These are phyloP conservation scores for Nemania serpens DNA, from an alignment of 2,329 filamentous ascomycete genomes.

Conservation along the genomic window DNA sequence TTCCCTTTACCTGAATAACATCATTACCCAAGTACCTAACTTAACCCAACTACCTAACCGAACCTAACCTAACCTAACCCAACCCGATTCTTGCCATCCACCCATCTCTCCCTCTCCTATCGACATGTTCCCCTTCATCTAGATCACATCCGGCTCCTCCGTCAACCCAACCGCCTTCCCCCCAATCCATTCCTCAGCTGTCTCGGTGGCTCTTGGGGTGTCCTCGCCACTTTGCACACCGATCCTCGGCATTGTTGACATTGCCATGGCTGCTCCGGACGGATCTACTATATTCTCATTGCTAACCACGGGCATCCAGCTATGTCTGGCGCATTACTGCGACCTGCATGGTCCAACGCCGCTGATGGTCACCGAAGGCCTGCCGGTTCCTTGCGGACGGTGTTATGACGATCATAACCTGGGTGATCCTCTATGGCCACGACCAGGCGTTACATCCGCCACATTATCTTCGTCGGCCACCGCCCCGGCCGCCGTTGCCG, in stretches of 20 bases:
- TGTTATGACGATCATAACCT: slow-evolving; percentile 56
- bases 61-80: not conserved
- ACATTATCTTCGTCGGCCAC: slow-evolving; percentile 38
- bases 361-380: slow-evolving; percentile 70
- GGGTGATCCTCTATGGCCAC: slow-evolving; percentile 45
- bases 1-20: not conserved
- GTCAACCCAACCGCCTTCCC: not conserved
- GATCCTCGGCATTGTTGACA: not conserved
- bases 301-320: slow-evolving; percentile 56
- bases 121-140: slow-evolving; percentile 22
- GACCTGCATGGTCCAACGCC: slow-evolving; percentile 72
- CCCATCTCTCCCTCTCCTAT: not conserved
- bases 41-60: not conserved
- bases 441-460: slow-evolving; percentile 46
- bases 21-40: not conserved
- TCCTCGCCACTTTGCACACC: too few species aligned
- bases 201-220: not conserved
- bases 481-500: slow-evolving; percentile 48
- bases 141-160: slow-evolving; percentile 21
- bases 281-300: slow-evolving; percentile 36
- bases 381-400: slow-evolving; percentile 63
- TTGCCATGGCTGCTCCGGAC: slow-evolving; percentile 34
- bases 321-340: slow-evolving; percentile 73
- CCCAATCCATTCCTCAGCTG: not conserved
- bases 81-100: not conserved